phyloP scores from a whole-genome alignment of 2,329 filamentous ascomycete species.

The Tolypocladium cylindrosporum region DNA sequence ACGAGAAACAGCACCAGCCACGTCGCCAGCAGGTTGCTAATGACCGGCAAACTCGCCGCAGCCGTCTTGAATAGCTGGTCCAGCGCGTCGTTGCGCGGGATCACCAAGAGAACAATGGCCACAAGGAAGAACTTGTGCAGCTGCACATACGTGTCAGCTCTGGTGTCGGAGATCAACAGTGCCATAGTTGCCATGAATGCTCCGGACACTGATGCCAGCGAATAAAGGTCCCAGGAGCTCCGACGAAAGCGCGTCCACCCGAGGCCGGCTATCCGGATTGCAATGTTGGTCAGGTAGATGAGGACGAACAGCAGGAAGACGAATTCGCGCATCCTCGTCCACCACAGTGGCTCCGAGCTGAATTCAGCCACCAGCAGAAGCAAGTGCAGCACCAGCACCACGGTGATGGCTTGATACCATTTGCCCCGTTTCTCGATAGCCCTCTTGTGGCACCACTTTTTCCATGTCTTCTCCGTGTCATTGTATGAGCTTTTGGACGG shows the following conservation, averaged over 20 bases:
- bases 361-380: conserved; percentile 78
- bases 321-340: conserved; percentile 61
- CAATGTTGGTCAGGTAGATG: conserved; percentile 73
- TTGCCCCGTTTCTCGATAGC: conserved; percentile 88
- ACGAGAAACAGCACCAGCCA: conserved; percentile 97
- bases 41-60: conserved; percentile 82
- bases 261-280: conserved; percentile 76
- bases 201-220: conserved; percentile 67
- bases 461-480: conserved; percentile 67
- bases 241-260: conserved; percentile 86
- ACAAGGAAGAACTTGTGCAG: conserved; percentile 93
- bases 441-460: conserved; percentile 88
- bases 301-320: conserved; percentile 75
- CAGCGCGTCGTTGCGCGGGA: conserved; percentile 90
- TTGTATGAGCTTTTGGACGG: conserved; percentile 86
- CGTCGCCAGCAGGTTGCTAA: conserved; percentile 84
- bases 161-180: conserved; percentile 54
- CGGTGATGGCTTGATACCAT: conserved; percentile 80
- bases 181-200: conserved; percentile 72
- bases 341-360: conserved; percentile 61
- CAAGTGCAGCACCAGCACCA: conserved; percentile 71
- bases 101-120: conserved; percentile 77
- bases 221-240: conserved; percentile 94
- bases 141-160: conserved; percentile 58
- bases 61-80: conserved; percentile 99